A percentile compares a stretch with the other conserved stretches of the same genome.
These are phyloP conservation scores for Aureobasidium melanogenum DNA, from an alignment of 2,329 filamentous ascomycete species.

Conservation along the genomic window DNA sequence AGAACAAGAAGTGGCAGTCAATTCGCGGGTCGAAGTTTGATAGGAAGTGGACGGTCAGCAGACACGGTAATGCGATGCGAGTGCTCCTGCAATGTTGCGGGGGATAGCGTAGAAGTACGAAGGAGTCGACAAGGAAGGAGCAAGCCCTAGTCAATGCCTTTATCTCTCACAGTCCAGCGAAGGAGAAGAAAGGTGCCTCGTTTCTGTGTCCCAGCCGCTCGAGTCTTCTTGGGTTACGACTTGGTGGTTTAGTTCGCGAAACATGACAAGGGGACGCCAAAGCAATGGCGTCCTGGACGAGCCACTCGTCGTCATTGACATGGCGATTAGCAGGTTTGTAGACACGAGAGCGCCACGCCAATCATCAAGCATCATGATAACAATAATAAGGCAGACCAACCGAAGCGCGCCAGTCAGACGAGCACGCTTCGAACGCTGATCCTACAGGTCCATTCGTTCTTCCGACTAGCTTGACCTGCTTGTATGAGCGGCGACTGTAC, in stretches of 20 bases:
- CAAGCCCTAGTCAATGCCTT: background rate
- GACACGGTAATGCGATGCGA: background rate
- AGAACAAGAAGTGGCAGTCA: background rate
- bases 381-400: background rate
- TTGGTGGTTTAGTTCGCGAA: background rate
- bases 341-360: background rate
- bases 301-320: conserved; percentile 7
- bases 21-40: background rate
- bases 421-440: background rate
- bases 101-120: background rate
- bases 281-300: background rate
- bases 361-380: background rate
- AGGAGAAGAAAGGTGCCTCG: background rate
- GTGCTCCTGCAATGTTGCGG: background rate
- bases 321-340: conserved; percentile 4
- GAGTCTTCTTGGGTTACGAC: background rate
- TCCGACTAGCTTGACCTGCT: background rate
- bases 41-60: background rate
- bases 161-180: background rate
- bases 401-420: conserved; percentile 8
- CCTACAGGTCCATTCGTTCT: background rate
- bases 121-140: background rate
- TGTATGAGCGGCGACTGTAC: background rate
- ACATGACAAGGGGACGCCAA: background rate
- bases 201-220: background rate